These are phyloP conservation scores for Hypoxylon rubiginosum DNA, from an alignment of 2,329 filamentous ascomycete genomes.

Conservation along the genomic window DNA sequence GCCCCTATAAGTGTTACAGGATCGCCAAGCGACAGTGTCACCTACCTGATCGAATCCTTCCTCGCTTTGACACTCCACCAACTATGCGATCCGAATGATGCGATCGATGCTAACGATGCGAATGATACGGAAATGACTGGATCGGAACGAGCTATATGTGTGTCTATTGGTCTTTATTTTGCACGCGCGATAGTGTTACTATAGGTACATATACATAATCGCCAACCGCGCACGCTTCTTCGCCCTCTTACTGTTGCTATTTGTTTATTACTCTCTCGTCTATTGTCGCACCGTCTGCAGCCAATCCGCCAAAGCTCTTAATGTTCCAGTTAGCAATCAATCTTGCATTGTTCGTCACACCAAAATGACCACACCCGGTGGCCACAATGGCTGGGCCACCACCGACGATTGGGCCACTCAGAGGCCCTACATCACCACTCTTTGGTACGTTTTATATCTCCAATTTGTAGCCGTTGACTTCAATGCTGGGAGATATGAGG, in stretches of 20 bases:
- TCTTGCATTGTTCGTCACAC: slow-evolving; percentile 10
- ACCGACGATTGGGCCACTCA: slow-evolving; percentile 47
- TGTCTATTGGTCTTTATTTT: neutral
- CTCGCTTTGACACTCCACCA: neutral
- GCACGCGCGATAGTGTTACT: slow-evolving; percentile 18
- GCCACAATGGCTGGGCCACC: slow-evolving; percentile 47
- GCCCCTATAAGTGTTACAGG: slow-evolving; percentile 13
- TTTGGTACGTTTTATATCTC: slow-evolving; percentile 35
- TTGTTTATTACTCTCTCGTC: slow-evolving; percentile 11
- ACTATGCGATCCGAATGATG: neutral
- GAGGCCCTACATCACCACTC: slow-evolving; percentile 44
- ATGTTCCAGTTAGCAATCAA: slow-evolving; percentile 7
- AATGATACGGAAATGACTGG: neutral
- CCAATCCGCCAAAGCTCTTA: slow-evolving; percentile 1
- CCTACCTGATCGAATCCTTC: slow-evolving; percentile 29
- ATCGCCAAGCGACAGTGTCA: slow-evolving; percentile 19
- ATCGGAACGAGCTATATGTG: neutral
- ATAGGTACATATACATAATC: slow-evolving; percentile 7
- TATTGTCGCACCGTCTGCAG: slow-evolving; percentile 14
- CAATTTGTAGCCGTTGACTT: neutral
- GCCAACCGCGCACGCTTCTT: neutral
- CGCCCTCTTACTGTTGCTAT: neutral
- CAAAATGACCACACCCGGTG: slow-evolving; percentile 42
- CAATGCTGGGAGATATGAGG: slow-evolving; percentile 2
- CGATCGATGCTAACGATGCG: neutral